Evolutionary conservation across 106 monocot genomes (phyloP).

Genomic region (Dioscorea zingiberensis): DNA sequence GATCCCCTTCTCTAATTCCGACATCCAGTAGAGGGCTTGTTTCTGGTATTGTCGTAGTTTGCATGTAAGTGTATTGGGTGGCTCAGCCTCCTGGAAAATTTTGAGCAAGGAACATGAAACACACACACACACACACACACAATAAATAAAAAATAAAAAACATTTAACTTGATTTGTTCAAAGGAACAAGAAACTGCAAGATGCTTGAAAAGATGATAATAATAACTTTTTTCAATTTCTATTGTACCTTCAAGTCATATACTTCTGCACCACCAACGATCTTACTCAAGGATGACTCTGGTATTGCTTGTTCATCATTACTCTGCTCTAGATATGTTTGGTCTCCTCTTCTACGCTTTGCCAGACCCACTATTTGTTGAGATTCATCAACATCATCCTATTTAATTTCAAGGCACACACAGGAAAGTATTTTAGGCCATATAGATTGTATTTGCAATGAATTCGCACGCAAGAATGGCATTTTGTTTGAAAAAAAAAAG

Average conservation of each 20-base stretch:
- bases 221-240: neutral
- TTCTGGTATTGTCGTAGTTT: conserved; percentile 74
- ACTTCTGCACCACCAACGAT: conserved; percentile 68
- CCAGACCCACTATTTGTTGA: conserved; percentile 28
- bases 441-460: no score
- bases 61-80: conserved; percentile 48
- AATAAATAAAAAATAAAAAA: no score
- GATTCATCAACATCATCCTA: conserved; percentile 39
- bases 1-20: conserved; percentile 67
- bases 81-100: conserved; percentile 60
- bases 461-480: no score
- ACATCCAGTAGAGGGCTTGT: conserved; percentile 88
- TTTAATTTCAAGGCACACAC: conserved; percentile 2
- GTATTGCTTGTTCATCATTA: conserved; percentile 77
- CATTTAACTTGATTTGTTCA: neutral
- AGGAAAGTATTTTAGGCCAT: neutral
- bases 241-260: conserved; percentile 58
- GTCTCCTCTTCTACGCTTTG: conserved; percentile 35
- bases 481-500: neutral
- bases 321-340: conserved; percentile 43
- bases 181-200: neutral
- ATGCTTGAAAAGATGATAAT: neutral
- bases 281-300: conserved; percentile 71
- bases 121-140: neutral
- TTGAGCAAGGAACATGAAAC: neutral